Evolutionary conservation across 2,329 filamentous ascomycete species (phyloP).

Genomic region (Diaporthe ampelina): DNA sequence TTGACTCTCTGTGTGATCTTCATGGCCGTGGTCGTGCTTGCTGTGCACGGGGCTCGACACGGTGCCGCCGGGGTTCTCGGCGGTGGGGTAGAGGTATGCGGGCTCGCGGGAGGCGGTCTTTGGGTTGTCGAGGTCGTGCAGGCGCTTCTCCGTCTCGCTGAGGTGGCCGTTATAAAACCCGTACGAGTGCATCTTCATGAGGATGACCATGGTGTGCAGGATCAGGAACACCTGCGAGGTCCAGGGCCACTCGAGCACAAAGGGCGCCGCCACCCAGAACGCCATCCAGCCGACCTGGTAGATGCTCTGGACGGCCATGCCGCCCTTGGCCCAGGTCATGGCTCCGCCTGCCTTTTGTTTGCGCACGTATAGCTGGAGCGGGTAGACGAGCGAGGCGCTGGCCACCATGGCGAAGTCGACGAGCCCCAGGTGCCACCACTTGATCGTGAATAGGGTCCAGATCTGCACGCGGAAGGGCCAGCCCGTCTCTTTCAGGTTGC

Average conservation of each 20-base stretch:
- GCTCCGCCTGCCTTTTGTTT: conserved; percentile 61
- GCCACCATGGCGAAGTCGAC: conserved; percentile 89
- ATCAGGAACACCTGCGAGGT: conserved; percentile 96
- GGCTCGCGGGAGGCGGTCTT: conserved; percentile 77
- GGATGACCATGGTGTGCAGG: conserved; percentile 88
- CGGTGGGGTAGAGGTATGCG: conserved; percentile 81
- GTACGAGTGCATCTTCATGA: conserved; percentile 99
- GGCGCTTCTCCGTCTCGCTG: conserved; percentile 85
- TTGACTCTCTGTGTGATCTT: conserved; percentile 34
- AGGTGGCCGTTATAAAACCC: conserved; percentile 98
- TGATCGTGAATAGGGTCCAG: conserved; percentile 89
- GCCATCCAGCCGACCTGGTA: conserved; percentile 85
- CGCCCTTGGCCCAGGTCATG: conserved; percentile 81
- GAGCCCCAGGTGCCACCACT: conserved; percentile 87
- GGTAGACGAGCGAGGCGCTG: conserved; percentile 79
- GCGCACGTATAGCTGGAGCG: conserved; percentile 79
- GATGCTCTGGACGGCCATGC: conserved; percentile 86
- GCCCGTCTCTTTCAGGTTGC: conserved; percentile 95
- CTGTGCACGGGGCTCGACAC: conserved; percentile 48
- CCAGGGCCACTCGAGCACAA: conserved; percentile 92
- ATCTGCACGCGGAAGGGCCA: conserved; percentile 88
- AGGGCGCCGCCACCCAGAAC: conserved; percentile 89
- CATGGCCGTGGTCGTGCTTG: background rate
- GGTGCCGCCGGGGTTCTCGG: conserved; percentile 64
- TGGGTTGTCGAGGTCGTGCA: conserved; percentile 84